A percentile compares a stretch with the other conserved stretches of the same genome.
Evolutionary conservation across 805 yeast species (phyloP).

Genomic region (Candida arabinofermentans): DNA sequence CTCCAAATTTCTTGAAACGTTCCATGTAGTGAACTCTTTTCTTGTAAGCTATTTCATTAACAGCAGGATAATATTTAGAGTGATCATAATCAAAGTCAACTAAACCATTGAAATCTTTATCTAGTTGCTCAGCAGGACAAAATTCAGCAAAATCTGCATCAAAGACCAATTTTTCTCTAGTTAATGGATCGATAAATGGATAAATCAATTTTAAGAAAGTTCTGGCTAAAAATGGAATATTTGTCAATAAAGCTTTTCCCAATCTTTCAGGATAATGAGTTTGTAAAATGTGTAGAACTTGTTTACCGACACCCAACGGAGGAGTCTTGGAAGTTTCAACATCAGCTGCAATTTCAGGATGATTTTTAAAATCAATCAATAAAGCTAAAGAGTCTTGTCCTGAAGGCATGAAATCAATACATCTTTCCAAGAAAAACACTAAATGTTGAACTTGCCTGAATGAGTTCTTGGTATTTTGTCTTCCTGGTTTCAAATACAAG

Average conservation of each 20-base stretch:
- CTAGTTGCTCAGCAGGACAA: slow-evolving; percentile 79
- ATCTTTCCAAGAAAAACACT: slow-evolving; percentile 88
- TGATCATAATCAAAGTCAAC: slow-evolving; percentile 84
- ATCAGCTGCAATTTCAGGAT: slow-evolving; percentile 50
- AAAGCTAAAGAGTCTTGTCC: slow-evolving; percentile 94
- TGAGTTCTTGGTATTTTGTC: slow-evolving; percentile 90
- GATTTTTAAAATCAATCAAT: slow-evolving; percentile 86
- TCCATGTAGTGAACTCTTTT: slow-evolving; percentile 62
- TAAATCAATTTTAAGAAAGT: slow-evolving; percentile 85
- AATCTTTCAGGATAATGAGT: slow-evolving; percentile 97
- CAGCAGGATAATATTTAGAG: slow-evolving; percentile 69
- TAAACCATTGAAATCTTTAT: slow-evolving; percentile 77
- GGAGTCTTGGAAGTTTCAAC: slow-evolving; percentile 70
- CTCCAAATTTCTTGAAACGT: slow-evolving; percentile 71
- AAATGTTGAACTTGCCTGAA: slow-evolving; percentile 93
- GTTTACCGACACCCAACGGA: slow-evolving; percentile 84
- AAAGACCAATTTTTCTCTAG: slow-evolving; percentile 88
- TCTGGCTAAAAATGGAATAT: slow-evolving; percentile 93
- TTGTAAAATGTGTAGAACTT: slow-evolving; percentile 88
- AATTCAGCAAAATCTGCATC: slow-evolving; percentile 84
- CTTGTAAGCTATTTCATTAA: slow-evolving; percentile 55
- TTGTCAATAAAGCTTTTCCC: slow-evolving; percentile 87
- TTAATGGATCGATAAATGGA: slow-evolving; percentile 94
- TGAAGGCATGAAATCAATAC: slow-evolving; percentile 90
- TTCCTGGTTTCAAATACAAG: slow-evolving; percentile 85